phyloP scores from a whole-genome alignment of 805 yeast genomes.

The Lachancea cidri region DNA sequence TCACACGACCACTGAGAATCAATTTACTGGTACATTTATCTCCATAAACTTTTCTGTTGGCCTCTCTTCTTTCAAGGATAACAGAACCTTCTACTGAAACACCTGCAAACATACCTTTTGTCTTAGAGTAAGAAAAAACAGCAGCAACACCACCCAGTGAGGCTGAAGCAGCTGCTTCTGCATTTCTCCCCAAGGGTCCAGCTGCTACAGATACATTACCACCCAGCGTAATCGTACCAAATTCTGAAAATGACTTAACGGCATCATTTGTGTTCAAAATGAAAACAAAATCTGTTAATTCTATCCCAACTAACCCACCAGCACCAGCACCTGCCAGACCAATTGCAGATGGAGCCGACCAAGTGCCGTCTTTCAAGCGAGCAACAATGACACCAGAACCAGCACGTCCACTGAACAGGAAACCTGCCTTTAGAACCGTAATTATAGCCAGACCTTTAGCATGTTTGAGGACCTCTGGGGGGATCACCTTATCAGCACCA shows the following conservation, averaged over 20 bases:
- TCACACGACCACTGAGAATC: constrained; percentile 82
- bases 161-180: constrained; percentile 96
- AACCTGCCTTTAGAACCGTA: constrained; percentile 96
- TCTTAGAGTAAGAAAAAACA: constrained; percentile 87
- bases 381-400: constrained; percentile 97
- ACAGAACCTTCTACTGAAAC: constrained; percentile 96
- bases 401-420: constrained; percentile 92
- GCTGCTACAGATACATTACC: constrained; percentile 95
- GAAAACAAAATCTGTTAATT: constrained; percentile 91
- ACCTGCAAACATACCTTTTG: constrained; percentile 96
- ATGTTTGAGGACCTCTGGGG: constrained; percentile 77
- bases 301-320: constrained; percentile 97
- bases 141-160: constrained; percentile 84
- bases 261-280: constrained; percentile 83
- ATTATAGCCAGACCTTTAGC: constrained; percentile 91
- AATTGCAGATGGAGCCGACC: constrained; percentile 98
- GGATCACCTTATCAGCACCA: constrained; percentile 85
- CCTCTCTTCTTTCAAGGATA: constrained; percentile 93
- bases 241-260: constrained; percentile 88
- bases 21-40: constrained; percentile 79
- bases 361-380: constrained; percentile 85
- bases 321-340: constrained; percentile 98
- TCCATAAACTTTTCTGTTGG: constrained; percentile 93
- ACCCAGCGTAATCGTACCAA: constrained; percentile 91
- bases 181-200: constrained; percentile 95